phyloP scores from a whole-genome alignment of 2,329 filamentous ascomycete genomes.

The Ophidiomyces ophidiicola region DNA sequence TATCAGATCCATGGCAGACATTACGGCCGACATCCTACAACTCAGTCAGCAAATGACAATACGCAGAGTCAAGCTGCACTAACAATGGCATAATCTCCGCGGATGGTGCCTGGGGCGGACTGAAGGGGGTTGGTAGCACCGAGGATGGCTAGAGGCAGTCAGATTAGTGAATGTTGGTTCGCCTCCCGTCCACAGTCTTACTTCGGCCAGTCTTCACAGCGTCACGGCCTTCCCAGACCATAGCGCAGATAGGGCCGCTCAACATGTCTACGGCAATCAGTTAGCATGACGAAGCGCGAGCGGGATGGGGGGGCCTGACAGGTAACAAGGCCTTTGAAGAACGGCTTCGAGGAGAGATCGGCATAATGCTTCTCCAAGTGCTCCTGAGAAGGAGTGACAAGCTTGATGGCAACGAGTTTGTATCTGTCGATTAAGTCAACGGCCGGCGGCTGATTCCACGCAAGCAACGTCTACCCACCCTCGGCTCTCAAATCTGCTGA shows the following conservation, averaged over 20 bases:
- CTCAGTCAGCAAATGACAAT: conserved; percentile 14
- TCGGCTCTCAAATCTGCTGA: conserved; percentile 94
- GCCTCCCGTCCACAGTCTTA: conserved; percentile 36
- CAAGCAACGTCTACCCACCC: conserved; percentile 47
- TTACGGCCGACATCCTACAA: conserved; percentile 73
- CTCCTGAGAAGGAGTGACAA: conserved; percentile 73
- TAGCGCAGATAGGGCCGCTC: conserved; percentile 92
- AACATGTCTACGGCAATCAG: conserved; percentile 65
- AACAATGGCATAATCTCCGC: conserved; percentile 76
- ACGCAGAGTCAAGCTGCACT: conserved; percentile 16
- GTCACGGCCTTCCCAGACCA: conserved; percentile 99
- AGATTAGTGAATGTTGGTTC: conserved; percentile 13
- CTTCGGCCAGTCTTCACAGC: conserved; percentile 96
- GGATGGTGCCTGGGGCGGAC: conserved; percentile 94
- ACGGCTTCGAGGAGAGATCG: conserved; percentile 81
- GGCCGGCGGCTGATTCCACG: not conserved
- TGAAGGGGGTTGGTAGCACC: conserved; percentile 97
- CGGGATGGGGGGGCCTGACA: conserved; percentile 48
- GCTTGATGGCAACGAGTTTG: conserved; percentile 98
- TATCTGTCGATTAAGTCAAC: conserved; percentile 46
- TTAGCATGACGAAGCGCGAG: conserved; percentile 5
- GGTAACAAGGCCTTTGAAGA: conserved; percentile 88
- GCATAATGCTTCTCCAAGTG: conserved; percentile 98
- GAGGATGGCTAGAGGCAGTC: conserved; percentile 55
- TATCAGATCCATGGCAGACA: conserved; percentile 99